Base-by-base conservation (phyloP, 768 basidiomycete species). In the Rubroboletus satanas region DNA sequence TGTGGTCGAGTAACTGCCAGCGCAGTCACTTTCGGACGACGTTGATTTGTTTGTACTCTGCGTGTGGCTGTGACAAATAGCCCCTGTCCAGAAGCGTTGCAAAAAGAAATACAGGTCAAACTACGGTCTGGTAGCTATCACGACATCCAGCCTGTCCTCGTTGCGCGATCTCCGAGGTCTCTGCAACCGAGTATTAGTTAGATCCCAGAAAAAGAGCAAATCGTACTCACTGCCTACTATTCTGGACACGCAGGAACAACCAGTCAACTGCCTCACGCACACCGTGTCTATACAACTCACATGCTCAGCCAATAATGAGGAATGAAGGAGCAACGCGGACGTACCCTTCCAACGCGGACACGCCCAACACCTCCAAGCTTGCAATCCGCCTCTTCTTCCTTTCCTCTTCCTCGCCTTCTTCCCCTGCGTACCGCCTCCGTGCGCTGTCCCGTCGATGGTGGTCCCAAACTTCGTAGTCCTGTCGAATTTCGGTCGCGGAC, bases 181-280 rank as follows among this genome's bases (percentile, higher is more conserved):
- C 65, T 66, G 39, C 4, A 33, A 23, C 28, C 0, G 23, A 18
- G 43, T 0, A 3, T 59, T 5, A 58, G 28, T n/a, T 9, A 0
- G 2, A n/a, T n/a, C 4, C 14, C 6, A 3, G 1, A 31, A 9
- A 6, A 39, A 31, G 38, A 33, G 4, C 1, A 10, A 37, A 32
- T 11, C 0, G 3, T 5, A 39, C 66, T 52, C 45, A 85, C 87
- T 83, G 82, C 59, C 88, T 76, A 59, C 90, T 92, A 61, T 93
- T 94, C 72, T 96, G 93, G 5, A 97, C 94, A 0, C 94, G 81
- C 51, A 95, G 83, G 67, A 96, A 96, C 28, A 98, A 66, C 95
- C 95, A 98, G 65, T 97, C 90, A 3, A 97, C 90, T 0, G 90
- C 93, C 47, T 89, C 88, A 52, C 88, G 81, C 15, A 96, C 86